These are phyloP conservation scores for Sporothrix luriei DNA, from an alignment of 2,329 filamentous ascomycete species.

Conservation along the genomic window DNA sequence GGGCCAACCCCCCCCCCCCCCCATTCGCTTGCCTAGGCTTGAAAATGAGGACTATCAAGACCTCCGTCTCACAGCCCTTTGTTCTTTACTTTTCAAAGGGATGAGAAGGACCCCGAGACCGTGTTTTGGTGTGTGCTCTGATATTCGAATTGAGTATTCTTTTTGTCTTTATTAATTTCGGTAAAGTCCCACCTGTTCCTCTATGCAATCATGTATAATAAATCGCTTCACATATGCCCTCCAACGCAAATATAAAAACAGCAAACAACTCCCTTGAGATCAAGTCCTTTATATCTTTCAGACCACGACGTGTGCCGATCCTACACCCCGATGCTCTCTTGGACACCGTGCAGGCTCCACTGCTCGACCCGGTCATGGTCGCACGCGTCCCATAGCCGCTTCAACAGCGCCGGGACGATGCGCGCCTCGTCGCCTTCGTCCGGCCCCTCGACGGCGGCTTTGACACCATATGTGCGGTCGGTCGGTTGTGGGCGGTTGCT, in stretches of 20 bases:
- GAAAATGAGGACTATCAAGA: neutral
- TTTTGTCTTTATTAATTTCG: neutral
- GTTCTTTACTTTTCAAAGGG: neutral
- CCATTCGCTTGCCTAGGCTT: constrained; percentile 2
- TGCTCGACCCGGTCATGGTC: constrained; percentile 64
- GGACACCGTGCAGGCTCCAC: constrained; percentile 64
- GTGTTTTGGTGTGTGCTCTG: neutral
- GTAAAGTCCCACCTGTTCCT: constrained; percentile 11
- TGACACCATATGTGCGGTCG: constrained; percentile 25
- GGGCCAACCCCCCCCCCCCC: neutral
- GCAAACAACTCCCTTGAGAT: neutral
- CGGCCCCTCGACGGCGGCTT: constrained; percentile 22
- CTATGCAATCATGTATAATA: constrained; percentile 10
- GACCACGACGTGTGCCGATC: too few species aligned
- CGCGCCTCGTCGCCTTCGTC: constrained; percentile 48
- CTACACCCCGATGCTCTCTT: constrained; percentile 24
- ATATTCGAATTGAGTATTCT: neutral
- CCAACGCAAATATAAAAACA: neutral
- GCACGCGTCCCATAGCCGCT: constrained; percentile 64
- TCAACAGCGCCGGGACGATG: constrained; percentile 58
- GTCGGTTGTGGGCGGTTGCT: too few species aligned
- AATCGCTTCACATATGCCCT: constrained; percentile 16
- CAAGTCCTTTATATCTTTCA: neutral
- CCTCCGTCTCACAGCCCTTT: neutral
- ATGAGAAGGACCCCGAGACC: neutral